Conservation (phyloP, 345 rosid genomes). For the Arabidopsis suecica region DNA sequence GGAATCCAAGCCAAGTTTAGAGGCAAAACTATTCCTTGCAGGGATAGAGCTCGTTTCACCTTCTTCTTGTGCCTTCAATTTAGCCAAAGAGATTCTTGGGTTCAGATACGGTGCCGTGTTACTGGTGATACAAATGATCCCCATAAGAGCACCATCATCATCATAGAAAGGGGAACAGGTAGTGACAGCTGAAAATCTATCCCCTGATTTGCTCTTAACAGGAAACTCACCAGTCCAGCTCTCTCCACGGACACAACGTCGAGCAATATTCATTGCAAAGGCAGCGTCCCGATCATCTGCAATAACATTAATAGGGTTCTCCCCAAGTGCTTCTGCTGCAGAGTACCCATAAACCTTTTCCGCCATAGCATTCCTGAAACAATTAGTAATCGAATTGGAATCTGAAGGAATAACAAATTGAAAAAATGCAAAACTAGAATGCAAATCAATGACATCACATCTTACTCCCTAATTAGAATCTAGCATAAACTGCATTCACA, state of each 20-base stretch:
- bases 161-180: constrained; percentile 82
- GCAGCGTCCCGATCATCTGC: constrained; percentile 64
- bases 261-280: constrained; percentile 58
- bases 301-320: constrained; percentile 70
- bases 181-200: constrained; percentile 61
- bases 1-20: constrained; percentile 52
- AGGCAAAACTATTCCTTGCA: constrained; percentile 54
- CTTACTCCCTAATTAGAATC: not conserved
- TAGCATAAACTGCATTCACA: constrained; percentile 9
- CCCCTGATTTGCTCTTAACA: constrained; percentile 73
- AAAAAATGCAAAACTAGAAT: constrained; percentile 22
- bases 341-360: constrained; percentile 86
- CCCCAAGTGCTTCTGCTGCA: constrained; percentile 78
- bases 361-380: constrained; percentile 84
- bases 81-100: constrained; percentile 42
- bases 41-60: constrained; percentile 57
- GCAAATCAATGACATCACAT: not conserved
- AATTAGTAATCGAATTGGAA: constrained; percentile 27
- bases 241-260: constrained; percentile 67
- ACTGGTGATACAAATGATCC: constrained; percentile 75
- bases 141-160: constrained; percentile 73
- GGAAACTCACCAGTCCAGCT: constrained; percentile 95
- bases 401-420: not conserved
- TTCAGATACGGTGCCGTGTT: constrained; percentile 64
- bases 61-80: constrained; percentile 52